Evolutionary conservation across 768 basidiomycete genomes (phyloP).

Genomic region (Mycena vitilis): DNA sequence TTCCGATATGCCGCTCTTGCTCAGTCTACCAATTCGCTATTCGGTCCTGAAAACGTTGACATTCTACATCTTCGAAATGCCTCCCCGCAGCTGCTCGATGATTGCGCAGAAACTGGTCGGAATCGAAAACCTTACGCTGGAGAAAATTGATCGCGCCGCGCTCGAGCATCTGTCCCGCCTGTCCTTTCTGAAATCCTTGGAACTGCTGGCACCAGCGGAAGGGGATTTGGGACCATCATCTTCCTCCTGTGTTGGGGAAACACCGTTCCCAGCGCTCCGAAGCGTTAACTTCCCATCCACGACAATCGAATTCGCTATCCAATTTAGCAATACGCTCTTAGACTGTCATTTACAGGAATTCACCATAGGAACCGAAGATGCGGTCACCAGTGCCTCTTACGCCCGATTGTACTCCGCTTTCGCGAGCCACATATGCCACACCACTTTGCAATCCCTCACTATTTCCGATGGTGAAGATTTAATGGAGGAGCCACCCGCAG

Average conservation of each 20-base stretch:
- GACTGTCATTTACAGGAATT: not conserved
- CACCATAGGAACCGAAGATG: not conserved
- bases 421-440: not conserved
- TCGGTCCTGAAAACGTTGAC: not conserved
- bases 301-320: constrained; percentile 2
- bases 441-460: not conserved
- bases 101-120: not conserved
- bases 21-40: constrained; percentile 1
- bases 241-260: not conserved
- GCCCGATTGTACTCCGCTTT: not conserved
- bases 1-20: not conserved
- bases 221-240: not conserved
- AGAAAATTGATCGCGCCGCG: not conserved
- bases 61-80: not conserved
- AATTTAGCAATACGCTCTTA: not conserved
- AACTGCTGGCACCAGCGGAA: not conserved
- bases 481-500: too few species aligned
- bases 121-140: not conserved
- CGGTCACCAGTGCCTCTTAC: not conserved
- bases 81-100: not conserved
- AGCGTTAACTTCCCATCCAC: not conserved
- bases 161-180: constrained; percentile 9
- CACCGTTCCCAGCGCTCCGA: not conserved
- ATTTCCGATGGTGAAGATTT: not conserved
- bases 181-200: constrained; percentile 1